Evolutionary conservation across 306 rosid species (phyloP).

Genomic region (Rosa persica): DNA sequence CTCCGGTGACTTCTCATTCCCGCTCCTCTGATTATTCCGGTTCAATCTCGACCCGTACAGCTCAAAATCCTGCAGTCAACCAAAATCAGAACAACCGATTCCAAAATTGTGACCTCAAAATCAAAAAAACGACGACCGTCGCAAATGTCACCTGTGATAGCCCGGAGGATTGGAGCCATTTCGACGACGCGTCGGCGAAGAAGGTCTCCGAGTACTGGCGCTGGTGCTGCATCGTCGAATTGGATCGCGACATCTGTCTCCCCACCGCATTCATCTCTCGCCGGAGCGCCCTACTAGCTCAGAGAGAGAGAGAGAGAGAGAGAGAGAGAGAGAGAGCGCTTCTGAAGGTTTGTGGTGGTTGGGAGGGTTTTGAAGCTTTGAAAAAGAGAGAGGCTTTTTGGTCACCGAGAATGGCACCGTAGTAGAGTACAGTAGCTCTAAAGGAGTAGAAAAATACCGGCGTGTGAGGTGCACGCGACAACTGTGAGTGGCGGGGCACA

Average conservation of each 20-base stretch:
- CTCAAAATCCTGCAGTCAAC: constrained; percentile 58
- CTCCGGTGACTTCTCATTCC: constrained; percentile 18
- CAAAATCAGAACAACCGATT: neutral
- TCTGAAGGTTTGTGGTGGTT: constrained; percentile 9
- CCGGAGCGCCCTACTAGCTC: neutral
- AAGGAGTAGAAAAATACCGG: constrained; percentile 15
- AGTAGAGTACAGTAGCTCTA: neutral
- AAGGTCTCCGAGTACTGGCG: constrained; percentile 69
- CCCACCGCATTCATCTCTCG: constrained; percentile 42
- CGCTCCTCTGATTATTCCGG: constrained; percentile 20
- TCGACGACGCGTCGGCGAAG: constrained; percentile 46
- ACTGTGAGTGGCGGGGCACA: constrained; percentile 26
- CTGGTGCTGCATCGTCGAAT: constrained; percentile 54
- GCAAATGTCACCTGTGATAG: constrained; percentile 50
- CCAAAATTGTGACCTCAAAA: neutral
- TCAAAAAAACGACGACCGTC: neutral
- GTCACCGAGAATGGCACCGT: neutral
- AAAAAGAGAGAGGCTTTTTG: constrained; percentile 18
- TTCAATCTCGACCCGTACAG: constrained; percentile 31
- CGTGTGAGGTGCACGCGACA: constrained; percentile 33
- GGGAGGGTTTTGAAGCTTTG: constrained; percentile 39
- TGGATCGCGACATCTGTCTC: constrained; percentile 59
- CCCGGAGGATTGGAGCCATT: constrained; percentile 56
- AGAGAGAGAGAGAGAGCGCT: neutral
- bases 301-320: neutral